These are phyloP conservation scores for Dryadomyces sulphureus DNA, from an alignment of 2,329 filamentous ascomycete species.

Conservation along the genomic window DNA sequence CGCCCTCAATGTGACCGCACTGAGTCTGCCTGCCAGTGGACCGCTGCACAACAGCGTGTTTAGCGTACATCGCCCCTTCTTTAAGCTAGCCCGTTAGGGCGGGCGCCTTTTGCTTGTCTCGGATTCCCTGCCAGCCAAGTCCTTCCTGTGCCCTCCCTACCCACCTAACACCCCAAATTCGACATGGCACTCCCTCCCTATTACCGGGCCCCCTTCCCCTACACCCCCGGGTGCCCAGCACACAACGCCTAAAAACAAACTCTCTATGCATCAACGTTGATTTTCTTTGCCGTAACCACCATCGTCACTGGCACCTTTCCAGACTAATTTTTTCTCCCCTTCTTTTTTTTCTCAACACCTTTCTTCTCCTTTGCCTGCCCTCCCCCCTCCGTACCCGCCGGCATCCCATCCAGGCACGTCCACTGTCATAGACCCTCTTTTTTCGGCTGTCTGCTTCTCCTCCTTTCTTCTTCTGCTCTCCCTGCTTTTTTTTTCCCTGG, in stretches of 20 bases:
- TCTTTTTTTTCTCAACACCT: slow-evolving; percentile 3
- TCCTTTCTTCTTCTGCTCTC: not conserved
- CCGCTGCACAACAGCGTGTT: not conserved
- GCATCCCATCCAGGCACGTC: too few species aligned
- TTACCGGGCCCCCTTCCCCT: slow-evolving; percentile 1
- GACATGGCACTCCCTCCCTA: slow-evolving; percentile 1
- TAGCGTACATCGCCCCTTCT: not conserved
- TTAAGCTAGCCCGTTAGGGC: not conserved
- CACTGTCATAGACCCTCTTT: not conserved
- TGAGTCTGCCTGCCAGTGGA: not conserved
- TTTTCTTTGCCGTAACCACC: slow-evolving; percentile 2
- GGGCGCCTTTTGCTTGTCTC: not conserved
- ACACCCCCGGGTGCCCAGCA: not conserved
- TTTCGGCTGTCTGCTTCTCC: not conserved
- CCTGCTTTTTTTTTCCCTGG: not conserved
- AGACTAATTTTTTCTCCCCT: slow-evolving; percentile 4
- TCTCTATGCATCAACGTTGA: slow-evolving; percentile 3
- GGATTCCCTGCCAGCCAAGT: not conserved
- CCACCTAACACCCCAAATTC: not conserved
- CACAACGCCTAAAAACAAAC: not conserved
- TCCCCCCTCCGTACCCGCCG: not conserved
- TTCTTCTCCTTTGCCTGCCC: not conserved
- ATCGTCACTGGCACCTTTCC: slow-evolving; percentile 2
- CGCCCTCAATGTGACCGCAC: too few species aligned
- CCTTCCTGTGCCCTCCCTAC: not conserved